Evolutionary conservation across 2,329 filamentous ascomycete genomes (phyloP).

Genomic region (Bipolaris zeicola): DNA sequence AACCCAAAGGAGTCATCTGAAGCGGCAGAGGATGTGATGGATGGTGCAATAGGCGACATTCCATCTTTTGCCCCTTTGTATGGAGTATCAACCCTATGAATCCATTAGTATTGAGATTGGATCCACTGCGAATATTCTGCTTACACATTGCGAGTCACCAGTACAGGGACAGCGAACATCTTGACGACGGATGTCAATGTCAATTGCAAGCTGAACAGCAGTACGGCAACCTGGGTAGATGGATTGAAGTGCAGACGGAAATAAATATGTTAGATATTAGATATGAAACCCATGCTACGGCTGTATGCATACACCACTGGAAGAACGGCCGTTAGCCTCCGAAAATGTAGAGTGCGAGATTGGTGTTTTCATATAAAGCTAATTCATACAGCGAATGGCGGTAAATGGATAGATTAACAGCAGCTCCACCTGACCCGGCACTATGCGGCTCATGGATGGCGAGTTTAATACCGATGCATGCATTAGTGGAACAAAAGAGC

Average conservation of each 20-base stretch:
- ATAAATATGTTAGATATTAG: neutral
- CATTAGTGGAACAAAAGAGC: constrained; percentile 27
- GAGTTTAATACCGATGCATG: constrained; percentile 25
- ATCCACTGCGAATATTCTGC: constrained; percentile 1
- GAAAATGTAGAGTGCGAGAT: constrained; percentile 15
- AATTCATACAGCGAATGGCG: constrained; percentile 22
- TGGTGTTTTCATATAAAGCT: constrained; percentile 30
- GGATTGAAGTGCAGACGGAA: constrained; percentile 3
- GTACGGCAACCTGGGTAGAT: neutral
- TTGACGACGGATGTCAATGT: neutral
- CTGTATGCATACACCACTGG: constrained; percentile 24
- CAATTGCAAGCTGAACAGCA: neutral
- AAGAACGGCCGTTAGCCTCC: constrained; percentile 20
- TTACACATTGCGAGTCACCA: constrained; percentile 22
- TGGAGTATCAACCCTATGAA: constrained; percentile 17
- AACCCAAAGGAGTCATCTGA: constrained; percentile 17
- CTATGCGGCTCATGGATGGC: constrained; percentile 33
- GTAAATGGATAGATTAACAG: constrained; percentile 18
- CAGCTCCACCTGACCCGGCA: constrained; percentile 24
- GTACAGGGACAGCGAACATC: constrained; percentile 27
- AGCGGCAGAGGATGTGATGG: constrained; percentile 11
- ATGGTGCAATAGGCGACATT: constrained; percentile 6
- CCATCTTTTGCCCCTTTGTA: constrained; percentile 10
- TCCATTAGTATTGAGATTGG: constrained; percentile 11
- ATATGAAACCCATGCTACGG: neutral